Evolutionary conservation across 208 protist genomes (phyloP), one percentile per base, ranked within the genome.

Genomic region (Acanthamoeba quina): DNA sequence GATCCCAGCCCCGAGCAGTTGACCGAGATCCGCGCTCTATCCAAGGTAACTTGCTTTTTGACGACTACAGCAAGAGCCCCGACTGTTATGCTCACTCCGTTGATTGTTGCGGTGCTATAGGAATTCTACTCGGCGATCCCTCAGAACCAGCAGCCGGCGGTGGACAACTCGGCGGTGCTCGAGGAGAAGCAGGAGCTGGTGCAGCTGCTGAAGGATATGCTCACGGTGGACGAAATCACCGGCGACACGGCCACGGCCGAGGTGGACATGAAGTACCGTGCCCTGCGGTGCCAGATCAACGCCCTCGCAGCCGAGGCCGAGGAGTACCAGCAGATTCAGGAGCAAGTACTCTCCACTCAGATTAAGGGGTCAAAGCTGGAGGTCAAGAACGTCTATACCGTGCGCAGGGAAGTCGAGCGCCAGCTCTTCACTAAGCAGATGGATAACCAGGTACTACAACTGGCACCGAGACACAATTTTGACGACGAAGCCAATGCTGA

Each of bases 241-340:
- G 80, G 80, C 21, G 80, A 89, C 31, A 58, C 52, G 24, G 9
- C 66, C 9, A 91, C 41, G 5, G 68, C 52, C 37, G 90, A 93
- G 44, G 24, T 94, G 10, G 94, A 94, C 58, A 94, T 95, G 89
- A 90, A 95, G 52, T 95, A 95, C 56, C 37, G 80, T 41, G 89
- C 94, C 1, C 82, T 95, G 62, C 34, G 64, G 29, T 95, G 94
- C 86, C 34, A 92, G 37, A 95, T 95, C 19, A 31, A 26, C 0
- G 7, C 19, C 15, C 13, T 95, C 0, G 41, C 62, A 21, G n/a
- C 37, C 15, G n/a, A 44, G 6, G 6, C 5, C 10, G 94, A 94
- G 37, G 90, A 95, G 31, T 94, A 52, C 76, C 83, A 83, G 49
- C 64, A 91, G 44, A 34, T 95, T 6, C 37, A 29, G 13, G 78